A percentile compares a stretch with the other conserved stretches of the same genome.
Conservation (phyloP, 2,329 filamentous ascomycete species). For the Microdochium paspali region DNA sequence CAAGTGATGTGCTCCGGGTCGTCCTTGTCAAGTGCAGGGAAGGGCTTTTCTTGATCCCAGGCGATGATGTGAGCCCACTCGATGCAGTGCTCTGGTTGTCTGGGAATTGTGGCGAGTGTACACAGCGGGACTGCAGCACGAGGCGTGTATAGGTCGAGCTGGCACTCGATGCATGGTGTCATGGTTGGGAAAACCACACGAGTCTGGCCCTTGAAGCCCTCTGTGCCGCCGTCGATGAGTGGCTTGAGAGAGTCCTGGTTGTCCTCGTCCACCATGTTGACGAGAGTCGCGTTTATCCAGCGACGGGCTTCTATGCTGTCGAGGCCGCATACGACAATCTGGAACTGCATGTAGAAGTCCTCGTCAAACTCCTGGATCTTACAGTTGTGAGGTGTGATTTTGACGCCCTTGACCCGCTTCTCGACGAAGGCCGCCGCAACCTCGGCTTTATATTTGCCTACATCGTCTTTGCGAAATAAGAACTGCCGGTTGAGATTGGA, state of each 20-base stretch:
- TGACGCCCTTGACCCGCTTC: constrained; percentile 78
- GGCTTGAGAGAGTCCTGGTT: constrained; percentile 84
- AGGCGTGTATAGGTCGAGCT: constrained; percentile 98
- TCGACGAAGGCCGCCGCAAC: constrained; percentile 89
- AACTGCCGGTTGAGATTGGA: constrained; percentile 98
- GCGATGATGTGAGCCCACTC: constrained; percentile 99
- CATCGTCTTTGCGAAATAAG: constrained; percentile 83
- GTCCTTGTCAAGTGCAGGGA: constrained; percentile 83
- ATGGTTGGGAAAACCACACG: constrained; percentile 86
- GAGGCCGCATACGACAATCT: constrained; percentile 83
- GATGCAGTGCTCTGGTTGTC: constrained; percentile 95
- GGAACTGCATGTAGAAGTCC: constrained; percentile 95
- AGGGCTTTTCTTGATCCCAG: constrained; percentile 81
- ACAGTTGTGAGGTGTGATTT: constrained; percentile 87
- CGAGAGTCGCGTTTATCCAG: constrained; percentile 94
- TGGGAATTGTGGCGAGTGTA: constrained; percentile 90
- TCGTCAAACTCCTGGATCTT: constrained; percentile 96
- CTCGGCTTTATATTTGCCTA: constrained; percentile 88
- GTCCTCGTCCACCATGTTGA: constrained; percentile 79
- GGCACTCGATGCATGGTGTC: constrained; percentile 95
- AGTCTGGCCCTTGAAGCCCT: constrained; percentile 95
- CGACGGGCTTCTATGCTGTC: constrained; percentile 96
- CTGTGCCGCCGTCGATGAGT: constrained; percentile 90
- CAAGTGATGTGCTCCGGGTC: constrained; percentile 96
- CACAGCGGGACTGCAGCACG: constrained; percentile 92